Evolutionary conservation across 768 basidiomycete species (phyloP).

Genomic region (Trametes punicea): DNA sequence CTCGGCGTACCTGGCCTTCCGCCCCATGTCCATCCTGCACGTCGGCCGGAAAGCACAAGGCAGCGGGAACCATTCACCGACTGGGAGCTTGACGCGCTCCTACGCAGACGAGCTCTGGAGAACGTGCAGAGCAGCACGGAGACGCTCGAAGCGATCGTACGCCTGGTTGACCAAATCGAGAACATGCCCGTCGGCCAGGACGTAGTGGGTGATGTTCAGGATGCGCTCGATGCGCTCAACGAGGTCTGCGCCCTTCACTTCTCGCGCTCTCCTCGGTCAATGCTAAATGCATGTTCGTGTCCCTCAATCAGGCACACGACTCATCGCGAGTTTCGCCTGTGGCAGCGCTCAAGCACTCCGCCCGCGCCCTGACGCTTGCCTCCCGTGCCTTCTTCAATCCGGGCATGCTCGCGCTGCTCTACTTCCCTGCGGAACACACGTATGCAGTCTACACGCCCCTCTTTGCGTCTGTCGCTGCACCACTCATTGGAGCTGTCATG

Average conservation of each 20-base stretch:
- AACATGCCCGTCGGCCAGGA: conserved; percentile 88
- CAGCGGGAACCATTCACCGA: conserved; percentile 40
- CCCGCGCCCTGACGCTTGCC: conserved; percentile 58
- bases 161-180: conserved; percentile 79
- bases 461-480: conserved; percentile 87
- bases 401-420: conserved; percentile 91
- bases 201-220: conserved; percentile 69
- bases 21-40: conserved; percentile 35
- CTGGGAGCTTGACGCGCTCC: conserved; percentile 82
- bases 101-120: conserved; percentile 66
- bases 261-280: conserved; percentile 22
- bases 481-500: conserved; percentile 69
- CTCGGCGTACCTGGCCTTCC: conserved; percentile 75
- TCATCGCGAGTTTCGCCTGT: conserved; percentile 34
- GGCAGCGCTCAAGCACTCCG: conserved; percentile 55
- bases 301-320: conserved; percentile 32
- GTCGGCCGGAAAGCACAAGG: neutral
- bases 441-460: conserved; percentile 95
- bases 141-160: conserved; percentile 77
- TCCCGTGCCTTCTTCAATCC: conserved; percentile 95
- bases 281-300: conserved; percentile 26
- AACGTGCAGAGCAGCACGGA: conserved; percentile 67
- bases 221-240: conserved; percentile 69
- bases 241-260: conserved; percentile 46
- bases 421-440: conserved; percentile 97